Evolutionary conservation across 192 early-diverging fungal genomes (phyloP).

Genomic region (Cetraspora pellucida): DNA sequence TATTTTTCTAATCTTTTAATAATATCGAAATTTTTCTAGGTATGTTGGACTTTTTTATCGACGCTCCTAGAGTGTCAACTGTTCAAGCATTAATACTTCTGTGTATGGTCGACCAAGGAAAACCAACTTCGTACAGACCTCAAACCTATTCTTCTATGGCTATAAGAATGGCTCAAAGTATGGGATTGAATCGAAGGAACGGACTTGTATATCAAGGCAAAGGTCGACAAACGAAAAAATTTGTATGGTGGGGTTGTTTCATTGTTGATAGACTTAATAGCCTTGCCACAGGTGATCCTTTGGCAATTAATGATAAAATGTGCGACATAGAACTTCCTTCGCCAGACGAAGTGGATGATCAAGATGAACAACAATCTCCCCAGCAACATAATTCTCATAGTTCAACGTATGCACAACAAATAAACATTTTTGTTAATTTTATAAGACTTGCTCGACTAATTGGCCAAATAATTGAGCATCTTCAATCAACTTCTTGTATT

Average conservation of each 20-base stretch:
- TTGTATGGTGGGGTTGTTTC: slow-evolving; percentile 32
- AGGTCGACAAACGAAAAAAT: slow-evolving; percentile 31
- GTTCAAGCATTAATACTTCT: slow-evolving; percentile 47
- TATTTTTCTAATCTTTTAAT: too few relatives aligned
- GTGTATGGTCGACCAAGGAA: slow-evolving; percentile 46
- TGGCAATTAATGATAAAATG: slow-evolving; percentile 45
- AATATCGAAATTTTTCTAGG: not conserved
- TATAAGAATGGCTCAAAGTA: slow-evolving; percentile 50
- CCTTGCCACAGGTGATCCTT: slow-evolving; percentile 51
- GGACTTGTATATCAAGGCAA: slow-evolving; percentile 12
- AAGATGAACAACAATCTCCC: slow-evolving; percentile 27
- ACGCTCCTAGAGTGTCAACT: slow-evolving; percentile 46
- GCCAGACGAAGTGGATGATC: slow-evolving; percentile 15
- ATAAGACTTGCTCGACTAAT: slow-evolving; percentile 52
- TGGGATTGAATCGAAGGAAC: slow-evolving; percentile 42
- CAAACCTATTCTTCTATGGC: slow-evolving; percentile 49
- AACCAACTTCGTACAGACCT: slow-evolving; percentile 40
- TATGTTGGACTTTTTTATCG: slow-evolving; percentile 45
- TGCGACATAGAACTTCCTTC: slow-evolving; percentile 35
- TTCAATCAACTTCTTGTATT: slow-evolving; percentile 36
- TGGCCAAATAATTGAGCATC: slow-evolving; percentile 49
- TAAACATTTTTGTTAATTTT: slow-evolving; percentile 45
- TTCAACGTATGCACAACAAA: not conserved
- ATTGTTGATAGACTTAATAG: slow-evolving; percentile 33
- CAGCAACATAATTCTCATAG: slow-evolving; percentile 1